A percentile compares a stretch with the other conserved stretches of the same genome.
phyloP scores from a whole-genome alignment of 2,329 filamentous ascomycete genomes.

The Ceratocystis variospora region DNA sequence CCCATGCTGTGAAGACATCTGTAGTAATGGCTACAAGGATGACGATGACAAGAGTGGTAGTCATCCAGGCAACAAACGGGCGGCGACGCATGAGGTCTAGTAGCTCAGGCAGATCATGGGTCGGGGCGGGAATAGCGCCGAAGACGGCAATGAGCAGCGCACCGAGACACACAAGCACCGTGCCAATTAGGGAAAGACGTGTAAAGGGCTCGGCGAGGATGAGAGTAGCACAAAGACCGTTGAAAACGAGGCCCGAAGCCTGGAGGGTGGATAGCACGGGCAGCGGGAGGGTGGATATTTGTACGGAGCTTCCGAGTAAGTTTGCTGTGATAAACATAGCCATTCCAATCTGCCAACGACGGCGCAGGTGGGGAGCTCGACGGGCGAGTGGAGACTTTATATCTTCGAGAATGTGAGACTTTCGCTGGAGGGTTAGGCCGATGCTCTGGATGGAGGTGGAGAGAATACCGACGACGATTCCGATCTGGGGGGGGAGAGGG shows the following conservation, averaged over 20 bases:
- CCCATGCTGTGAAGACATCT: constrained; percentile 40
- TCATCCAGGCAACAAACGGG: constrained; percentile 82
- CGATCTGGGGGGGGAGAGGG: constrained; percentile 45
- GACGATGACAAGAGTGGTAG: constrained; percentile 61
- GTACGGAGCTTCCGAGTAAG: constrained; percentile 84
- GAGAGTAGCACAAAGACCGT: constrained; percentile 90
- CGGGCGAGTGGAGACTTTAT: constrained; percentile 73
- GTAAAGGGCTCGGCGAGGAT: constrained; percentile 92
- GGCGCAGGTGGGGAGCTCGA: constrained; percentile 74
- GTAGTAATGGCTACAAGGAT: constrained; percentile 50
- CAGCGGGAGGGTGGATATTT: constrained; percentile 89
- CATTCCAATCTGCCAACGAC: constrained; percentile 96
- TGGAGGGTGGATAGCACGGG: constrained; percentile 91
- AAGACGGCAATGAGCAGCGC: constrained; percentile 90
- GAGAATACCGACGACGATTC: constrained; percentile 80
- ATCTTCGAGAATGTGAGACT: constrained; percentile 96
- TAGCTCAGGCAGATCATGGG: constrained; percentile 73
- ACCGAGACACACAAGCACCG: constrained; percentile 70
- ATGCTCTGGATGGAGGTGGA: constrained; percentile 92
- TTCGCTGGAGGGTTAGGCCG: constrained; percentile 88
- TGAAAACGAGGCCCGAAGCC: constrained; percentile 92
- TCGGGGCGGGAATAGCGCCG: constrained; percentile 83
- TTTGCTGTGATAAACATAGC: constrained; percentile 93
- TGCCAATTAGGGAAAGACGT: constrained; percentile 80
- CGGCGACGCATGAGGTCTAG: constrained; percentile 58